These are phyloP conservation scores for Santalum album DNA, from an alignment of 164 flowering plant genomes.

Conservation along the genomic window DNA sequence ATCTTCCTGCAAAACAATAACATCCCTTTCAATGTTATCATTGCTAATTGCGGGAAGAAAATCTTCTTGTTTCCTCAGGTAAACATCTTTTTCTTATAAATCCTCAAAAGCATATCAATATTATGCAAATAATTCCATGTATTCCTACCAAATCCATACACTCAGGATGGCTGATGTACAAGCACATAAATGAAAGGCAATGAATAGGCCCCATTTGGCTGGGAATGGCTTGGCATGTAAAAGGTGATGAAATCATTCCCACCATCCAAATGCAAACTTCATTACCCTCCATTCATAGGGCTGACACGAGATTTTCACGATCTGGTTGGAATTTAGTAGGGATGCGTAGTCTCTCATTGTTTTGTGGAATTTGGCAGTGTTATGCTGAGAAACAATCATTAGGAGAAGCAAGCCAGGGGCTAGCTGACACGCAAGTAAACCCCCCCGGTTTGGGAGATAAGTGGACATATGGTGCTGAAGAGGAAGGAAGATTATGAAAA, in stretches of 20 bases:
- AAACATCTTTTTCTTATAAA: too few relatives aligned
- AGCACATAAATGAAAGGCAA: too few relatives aligned
- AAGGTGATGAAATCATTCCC: too few relatives aligned
- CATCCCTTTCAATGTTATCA: constrained; percentile 74
- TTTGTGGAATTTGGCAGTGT: constrained; percentile 32
- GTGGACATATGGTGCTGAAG: constrained; percentile 88
- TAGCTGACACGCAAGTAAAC: constrained; percentile 79
- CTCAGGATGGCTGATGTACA: too few relatives aligned
- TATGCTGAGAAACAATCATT: constrained; percentile 89
- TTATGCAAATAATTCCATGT: too few relatives aligned
- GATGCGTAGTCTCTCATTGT: background rate
- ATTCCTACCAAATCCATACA: too few relatives aligned
- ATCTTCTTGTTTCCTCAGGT: constrained; percentile 82
- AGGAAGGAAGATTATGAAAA: constrained; percentile 57
- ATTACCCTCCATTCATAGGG: too few relatives aligned
- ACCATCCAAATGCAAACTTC: too few relatives aligned
- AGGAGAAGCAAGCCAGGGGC: constrained; percentile 62
- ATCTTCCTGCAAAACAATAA: constrained; percentile 64
- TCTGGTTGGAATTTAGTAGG: background rate
- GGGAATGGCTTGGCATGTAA: too few relatives aligned
- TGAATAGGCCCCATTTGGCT: too few relatives aligned
- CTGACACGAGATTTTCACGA: background rate
- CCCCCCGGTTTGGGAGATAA: constrained; percentile 92
- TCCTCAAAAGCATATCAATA: too few relatives aligned
- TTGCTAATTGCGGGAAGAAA: constrained; percentile 56